Evolutionary conservation across 129 eudicot species (phyloP), one percentile per base, ranked within the genome.

Genomic region (Smallanthus sonchifolius): DNA sequence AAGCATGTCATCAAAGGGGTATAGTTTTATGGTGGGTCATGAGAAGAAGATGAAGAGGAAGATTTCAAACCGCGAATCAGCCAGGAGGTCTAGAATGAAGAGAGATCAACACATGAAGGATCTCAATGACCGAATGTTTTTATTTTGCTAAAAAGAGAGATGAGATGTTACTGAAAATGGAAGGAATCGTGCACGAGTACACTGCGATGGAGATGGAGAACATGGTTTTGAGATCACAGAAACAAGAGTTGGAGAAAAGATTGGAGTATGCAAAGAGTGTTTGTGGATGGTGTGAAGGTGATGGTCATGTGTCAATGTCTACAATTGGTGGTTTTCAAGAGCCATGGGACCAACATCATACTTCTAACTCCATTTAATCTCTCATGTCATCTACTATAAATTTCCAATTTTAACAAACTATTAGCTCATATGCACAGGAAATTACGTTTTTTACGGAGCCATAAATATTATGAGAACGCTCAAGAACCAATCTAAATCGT

Each of bases 61-160:
- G 87, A 72, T 82, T 5, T 87, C 92, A 15, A 87, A 87, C 40
- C 75, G 89, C 4, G 92, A 84, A 32, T 87, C 89, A 16, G 87
- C 92, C 10, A 77, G 80, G 70, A 54, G 87, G 30, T 87, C 89
- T 8, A 64, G 92, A 77, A 81, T 76, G 85, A 87, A 51, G 83
- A 82, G 79, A 57, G 83, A 80, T 56, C 67, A 74, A 63, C 89
- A 87, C 84, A 15, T 84, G 70, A 84, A 87, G 61, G 84, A 82
- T 49, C 79, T 84, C 35, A 69, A 79, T 14, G 69, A 70, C 5
- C 82, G 84, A 17, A 69, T 82, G 7, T 11, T 79, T 79, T 30
- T 60, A 54, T 52, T 78, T 79, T 44, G 66, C 55, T 52, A 80
- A 35, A 59, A 79, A 65, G 69, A 89, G 73, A 54, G 80, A 76